Base-by-base conservation (phyloP, 2,329 filamentous ascomycete species). In the Albifimbria verrucaria region DNA sequence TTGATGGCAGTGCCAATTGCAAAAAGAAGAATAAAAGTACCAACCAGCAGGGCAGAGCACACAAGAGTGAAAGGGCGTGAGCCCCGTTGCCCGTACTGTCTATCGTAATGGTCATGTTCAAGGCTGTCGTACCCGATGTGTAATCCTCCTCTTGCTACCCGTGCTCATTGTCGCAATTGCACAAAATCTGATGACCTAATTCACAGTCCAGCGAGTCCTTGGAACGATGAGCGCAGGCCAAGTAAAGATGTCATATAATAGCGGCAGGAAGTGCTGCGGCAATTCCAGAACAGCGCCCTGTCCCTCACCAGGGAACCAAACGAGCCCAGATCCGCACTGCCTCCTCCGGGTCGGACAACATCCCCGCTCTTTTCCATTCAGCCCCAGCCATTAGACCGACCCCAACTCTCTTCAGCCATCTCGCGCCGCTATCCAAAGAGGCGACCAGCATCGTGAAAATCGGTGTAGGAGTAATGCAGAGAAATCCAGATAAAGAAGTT, bases 1-100 rank as follows among this genome's bases (percentile, higher is more conserved):
- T 41, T 48, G 57, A 61, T 59, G 56, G 53, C 60, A 63, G 32
- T 64, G 56, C 61, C 61, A 62, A 56, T 62, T 60, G 57, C 60
- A 67, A 61, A 62, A 65, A 61, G 54, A 65, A 65, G 60, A 65
- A 61, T 64, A 60, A 62, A 59, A 63, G 44, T 48, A n/a, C 46
- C 32, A 39, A 39, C 32, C 32, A 39, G 32, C 32, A 39, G 22
- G 25, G 59, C 56, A 59, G 61, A 61, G 60, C 60, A 64, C 48
- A 43, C 32, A n/a, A 52, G 59, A 59, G 56, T 63, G 45, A 60
- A 58, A 58, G 66, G 66, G 66, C 57, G 68, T 62, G 68, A 71
- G 69, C 69, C 69, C 63, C 62, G 62, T 65, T 63, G 60, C 66
- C 68, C 67, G 59, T 69, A 65, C 65, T 70, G 68, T 72, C 68